phyloP scores from a whole-genome alignment of 495 filamentous ascomycete species.

The Aspergillus conjunctus region DNA sequence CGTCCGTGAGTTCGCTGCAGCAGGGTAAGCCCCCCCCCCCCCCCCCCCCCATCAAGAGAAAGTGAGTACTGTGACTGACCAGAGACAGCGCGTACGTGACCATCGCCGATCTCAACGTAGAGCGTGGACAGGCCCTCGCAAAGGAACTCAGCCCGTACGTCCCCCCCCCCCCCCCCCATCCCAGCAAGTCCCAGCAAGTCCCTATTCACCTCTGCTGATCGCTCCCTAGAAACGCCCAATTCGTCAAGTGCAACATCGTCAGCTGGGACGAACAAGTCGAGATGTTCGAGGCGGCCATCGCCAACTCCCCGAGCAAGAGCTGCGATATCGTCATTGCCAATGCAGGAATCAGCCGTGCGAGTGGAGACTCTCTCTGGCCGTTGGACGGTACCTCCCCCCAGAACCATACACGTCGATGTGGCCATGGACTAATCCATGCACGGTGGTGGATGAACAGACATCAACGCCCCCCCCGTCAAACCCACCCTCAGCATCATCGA shows the following conservation, averaged over 20 bases:
- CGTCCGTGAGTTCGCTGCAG: slow-evolving; percentile 34
- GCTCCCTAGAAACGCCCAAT: slow-evolving; percentile 23
- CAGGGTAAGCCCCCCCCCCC: slow-evolving; percentile 19
- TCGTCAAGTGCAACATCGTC: slow-evolving; percentile 27
- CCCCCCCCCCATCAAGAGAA: neutral
- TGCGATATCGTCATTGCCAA: slow-evolving; percentile 38
- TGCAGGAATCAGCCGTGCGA: slow-evolving; percentile 41
- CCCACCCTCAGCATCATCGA: slow-evolving; percentile 44
- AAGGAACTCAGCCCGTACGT: slow-evolving; percentile 24
- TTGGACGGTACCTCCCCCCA: slow-evolving; percentile 28
- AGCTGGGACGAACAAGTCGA: slow-evolving; percentile 27
- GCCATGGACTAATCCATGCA: too few relatives aligned
- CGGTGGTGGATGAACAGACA: slow-evolving; percentile 21
- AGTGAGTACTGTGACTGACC: neutral
- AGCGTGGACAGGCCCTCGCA: slow-evolving; percentile 28
- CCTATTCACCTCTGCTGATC: too few relatives aligned
- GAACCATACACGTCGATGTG: too few relatives aligned
- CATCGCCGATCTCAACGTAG: slow-evolving; percentile 41
- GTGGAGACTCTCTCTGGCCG: slow-evolving; percentile 33
- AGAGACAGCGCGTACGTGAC: slow-evolving; percentile 32
- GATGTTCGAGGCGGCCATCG: slow-evolving; percentile 25
- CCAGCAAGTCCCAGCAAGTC: neutral
- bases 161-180: neutral
- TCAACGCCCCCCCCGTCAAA: slow-evolving; percentile 34
- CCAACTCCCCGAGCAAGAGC: slow-evolving; percentile 25